Base-by-base conservation (phyloP, 805 yeast species). In the Candida piceae region DNA sequence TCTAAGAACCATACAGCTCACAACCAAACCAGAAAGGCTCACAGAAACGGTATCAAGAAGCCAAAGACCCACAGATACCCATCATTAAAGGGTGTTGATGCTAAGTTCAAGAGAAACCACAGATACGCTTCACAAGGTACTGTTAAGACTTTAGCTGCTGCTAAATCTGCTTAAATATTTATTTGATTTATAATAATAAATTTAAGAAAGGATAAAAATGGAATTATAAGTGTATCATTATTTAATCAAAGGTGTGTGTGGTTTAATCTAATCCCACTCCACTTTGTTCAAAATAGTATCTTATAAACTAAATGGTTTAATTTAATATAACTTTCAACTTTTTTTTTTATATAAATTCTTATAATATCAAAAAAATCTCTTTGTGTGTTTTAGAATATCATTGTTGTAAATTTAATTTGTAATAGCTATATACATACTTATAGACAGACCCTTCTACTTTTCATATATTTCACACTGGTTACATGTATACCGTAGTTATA, bases 1-100 rank as follows among this genome's bases (percentile, higher is more conserved):
- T 90, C 97, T 59, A 93, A 93, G 96, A 93, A 93, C 78, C 97
- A 93, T 73, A 93, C 98, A 75, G 89, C 88, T 76, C 98, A 93
- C 77, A 93, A 93, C 94, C 97, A 90, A 77, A 85, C 84, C 88
- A 84, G 74, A 71, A 93, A 93, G 94, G 97, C 97, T 66, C 98
- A 93, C 97, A 89, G 83, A 70, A 93, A 93, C 84, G 98, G 98
- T 78, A 90, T 93, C 79, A 90, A 90, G 85, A 93, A 90, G 89
- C 96, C 97, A 63, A 85, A 79, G 82, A 83, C 96, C 67, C 74
- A 80, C 95, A 89, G 86, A 79, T 88, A 90, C 82, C 96, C 96
- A 59, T 89, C 97, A 55, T 79, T 87, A 74, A 90, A 86, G 77
- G 95, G 95, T 80, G 97, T 90, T 70, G 97, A 93, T 74, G 81